Conservation (phyloP, 225 moss, liverwort and hornwort genomes). For the Polytrichum formosum region DNA sequence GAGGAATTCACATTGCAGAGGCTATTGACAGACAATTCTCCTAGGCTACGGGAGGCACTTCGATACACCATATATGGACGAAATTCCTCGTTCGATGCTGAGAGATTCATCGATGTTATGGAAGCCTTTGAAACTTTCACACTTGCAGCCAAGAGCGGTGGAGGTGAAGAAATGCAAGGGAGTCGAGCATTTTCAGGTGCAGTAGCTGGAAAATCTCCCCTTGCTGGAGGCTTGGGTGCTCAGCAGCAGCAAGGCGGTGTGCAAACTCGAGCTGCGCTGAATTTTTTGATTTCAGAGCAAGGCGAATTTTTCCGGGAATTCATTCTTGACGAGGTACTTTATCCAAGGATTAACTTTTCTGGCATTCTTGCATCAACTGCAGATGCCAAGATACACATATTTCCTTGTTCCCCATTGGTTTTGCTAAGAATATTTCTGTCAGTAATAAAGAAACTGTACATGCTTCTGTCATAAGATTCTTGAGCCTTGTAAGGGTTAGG, state of each 20-base stretch:
- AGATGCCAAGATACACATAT: no score
- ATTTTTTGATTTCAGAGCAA: conserved; percentile 83
- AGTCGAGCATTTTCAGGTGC: conserved; percentile 68
- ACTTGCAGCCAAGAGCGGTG: conserved; percentile 79
- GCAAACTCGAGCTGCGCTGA: conserved; percentile 82
- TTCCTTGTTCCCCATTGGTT: no score
- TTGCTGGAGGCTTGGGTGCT: conserved; percentile 19
- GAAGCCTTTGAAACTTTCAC: conserved; percentile 98
- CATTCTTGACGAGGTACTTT: conserved; percentile 82
- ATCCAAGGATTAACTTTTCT: neutral
- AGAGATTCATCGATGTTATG: conserved; percentile 97
- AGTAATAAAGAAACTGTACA: no score
- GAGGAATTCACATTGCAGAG: conserved; percentile 49
- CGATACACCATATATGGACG: conserved; percentile 97
- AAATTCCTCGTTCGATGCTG: conserved; percentile 85
- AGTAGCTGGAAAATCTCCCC: conserved; percentile 43
- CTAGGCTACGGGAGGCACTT: conserved; percentile 75
- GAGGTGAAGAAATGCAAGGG: conserved; percentile 76
- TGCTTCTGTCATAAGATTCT: no score
- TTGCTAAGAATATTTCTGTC: no score
- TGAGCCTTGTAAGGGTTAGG: no score
- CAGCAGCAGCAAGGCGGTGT: conserved; percentile 38
- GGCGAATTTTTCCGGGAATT: conserved; percentile 98
- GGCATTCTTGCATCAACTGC: neutral
- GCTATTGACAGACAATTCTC: conserved; percentile 83